phyloP scores from a whole-genome alignment of 1,284 basidiomycete species.

The Garcileccinum viscosum region DNA sequence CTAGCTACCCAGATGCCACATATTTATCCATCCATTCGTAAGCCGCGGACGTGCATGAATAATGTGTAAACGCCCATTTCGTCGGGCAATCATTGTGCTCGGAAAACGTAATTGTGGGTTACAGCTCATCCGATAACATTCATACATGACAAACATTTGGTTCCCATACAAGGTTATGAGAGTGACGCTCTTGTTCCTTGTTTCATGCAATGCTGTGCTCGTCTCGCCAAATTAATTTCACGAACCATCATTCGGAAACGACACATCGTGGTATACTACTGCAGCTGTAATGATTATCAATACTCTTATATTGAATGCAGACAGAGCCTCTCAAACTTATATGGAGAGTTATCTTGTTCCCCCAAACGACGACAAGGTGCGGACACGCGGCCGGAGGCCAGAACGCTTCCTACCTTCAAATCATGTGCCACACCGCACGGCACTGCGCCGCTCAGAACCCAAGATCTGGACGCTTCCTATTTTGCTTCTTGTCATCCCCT shows the following conservation, averaged over 20 bases:
- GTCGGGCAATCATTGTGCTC: neutral
- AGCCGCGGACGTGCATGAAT: neutral
- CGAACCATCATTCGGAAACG: neutral
- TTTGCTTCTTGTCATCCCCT: constrained; percentile 2
- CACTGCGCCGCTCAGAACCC: neutral
- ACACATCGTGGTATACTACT: neutral
- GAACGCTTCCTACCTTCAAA: neutral
- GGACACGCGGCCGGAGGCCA: neutral
- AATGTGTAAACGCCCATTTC: neutral
- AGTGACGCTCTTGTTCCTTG: constrained; percentile 5
- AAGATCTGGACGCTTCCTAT: neutral
- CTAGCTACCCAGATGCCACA: neutral
- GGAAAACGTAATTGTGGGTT: neutral
- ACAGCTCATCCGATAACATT: constrained; percentile 24
- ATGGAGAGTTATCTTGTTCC: neutral
- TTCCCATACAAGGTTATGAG: constrained; percentile 11
- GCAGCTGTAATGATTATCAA: neutral
- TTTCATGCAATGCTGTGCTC: constrained; percentile 15
- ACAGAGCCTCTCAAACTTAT: neutral
- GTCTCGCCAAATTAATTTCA: neutral
- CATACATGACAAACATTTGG: constrained; percentile 15
- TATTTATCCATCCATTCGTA: neutral
- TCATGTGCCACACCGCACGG: constrained; percentile 3
- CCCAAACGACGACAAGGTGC: neutral
- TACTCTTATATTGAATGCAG: neutral